Evolutionary conservation across 345 rosid species (phyloP).

Genomic region (Citrus australasica): DNA sequence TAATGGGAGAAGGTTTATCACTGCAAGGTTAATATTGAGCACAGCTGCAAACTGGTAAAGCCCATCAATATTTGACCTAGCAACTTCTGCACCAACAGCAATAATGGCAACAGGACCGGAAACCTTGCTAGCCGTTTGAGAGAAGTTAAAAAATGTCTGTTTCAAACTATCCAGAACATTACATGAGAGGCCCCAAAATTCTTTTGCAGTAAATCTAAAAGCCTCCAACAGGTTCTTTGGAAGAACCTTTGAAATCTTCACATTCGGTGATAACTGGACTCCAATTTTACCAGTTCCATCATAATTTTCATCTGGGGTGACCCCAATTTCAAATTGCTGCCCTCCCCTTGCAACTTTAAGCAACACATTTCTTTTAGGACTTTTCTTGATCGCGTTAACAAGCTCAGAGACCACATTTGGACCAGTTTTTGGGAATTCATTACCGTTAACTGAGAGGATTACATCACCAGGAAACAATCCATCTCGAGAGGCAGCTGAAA

Average conservation of each 20-base stretch:
- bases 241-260: conserved; percentile 56
- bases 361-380: conserved; percentile 58
- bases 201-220: conserved; percentile 57
- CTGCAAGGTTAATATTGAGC: conserved; percentile 82
- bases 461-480: conserved; percentile 89
- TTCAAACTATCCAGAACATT: conserved; percentile 82
- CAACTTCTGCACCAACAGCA: conserved; percentile 99
- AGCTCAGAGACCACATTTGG: conserved; percentile 63
- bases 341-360: conserved; percentile 60
- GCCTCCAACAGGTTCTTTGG: conserved; percentile 61
- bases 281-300: conserved; percentile 92
- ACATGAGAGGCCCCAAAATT: conserved; percentile 65
- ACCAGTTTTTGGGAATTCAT: conserved; percentile 48
- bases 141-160: conserved; percentile 80
- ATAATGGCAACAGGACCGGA: conserved; percentile 94
- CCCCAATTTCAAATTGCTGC: conserved; percentile 50
- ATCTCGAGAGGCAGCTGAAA: conserved; percentile 88
- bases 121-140: conserved; percentile 84
- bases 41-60: conserved; percentile 91
- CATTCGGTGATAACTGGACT: conserved; percentile 82
- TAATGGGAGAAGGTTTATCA: conserved; percentile 82
- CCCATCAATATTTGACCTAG: conserved; percentile 80
- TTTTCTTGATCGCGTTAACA: conserved; percentile 63
- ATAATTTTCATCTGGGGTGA: conserved; percentile 75
- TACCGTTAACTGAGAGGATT: conserved; percentile 61